These are phyloP conservation scores for Benincasa hispida DNA, from an alignment of 306 rosid species.

Conservation along the genomic window DNA sequence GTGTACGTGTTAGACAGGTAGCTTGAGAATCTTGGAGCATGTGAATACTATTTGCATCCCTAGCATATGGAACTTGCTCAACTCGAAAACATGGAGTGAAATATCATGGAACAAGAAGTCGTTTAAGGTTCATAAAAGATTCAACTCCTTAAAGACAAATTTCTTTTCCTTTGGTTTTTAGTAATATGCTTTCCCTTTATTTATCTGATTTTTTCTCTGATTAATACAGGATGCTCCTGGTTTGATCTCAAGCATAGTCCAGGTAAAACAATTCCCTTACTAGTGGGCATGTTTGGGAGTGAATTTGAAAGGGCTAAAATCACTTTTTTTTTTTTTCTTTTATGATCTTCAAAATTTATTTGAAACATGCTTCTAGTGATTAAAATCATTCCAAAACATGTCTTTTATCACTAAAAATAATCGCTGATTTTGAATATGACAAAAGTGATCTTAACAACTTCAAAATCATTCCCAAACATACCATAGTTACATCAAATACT, in stretches of 20 bases:
- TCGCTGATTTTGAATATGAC: too few relatives aligned
- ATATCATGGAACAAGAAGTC: slow-evolving; percentile 53
- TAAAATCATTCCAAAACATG: too few relatives aligned
- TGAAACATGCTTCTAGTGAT: too few relatives aligned
- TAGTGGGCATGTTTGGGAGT: background rate
- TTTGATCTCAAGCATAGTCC: slow-evolving; percentile 48
- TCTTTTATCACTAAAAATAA: too few relatives aligned
- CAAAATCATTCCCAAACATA: background rate
- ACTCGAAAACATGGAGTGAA: slow-evolving; percentile 48
- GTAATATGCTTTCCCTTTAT: background rate
- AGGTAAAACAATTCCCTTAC: slow-evolving; percentile 30
- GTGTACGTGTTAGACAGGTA: slow-evolving; percentile 29
- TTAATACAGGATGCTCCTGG: slow-evolving; percentile 59
- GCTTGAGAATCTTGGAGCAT: slow-evolving; percentile 75
- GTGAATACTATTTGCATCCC: slow-evolving; percentile 55
- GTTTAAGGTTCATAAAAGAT: slow-evolving; percentile 37
- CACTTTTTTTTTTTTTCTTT: too few relatives aligned
- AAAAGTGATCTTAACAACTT: too few relatives aligned
- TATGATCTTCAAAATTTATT: too few relatives aligned
- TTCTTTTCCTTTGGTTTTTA: background rate
- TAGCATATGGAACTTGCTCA: slow-evolving; percentile 44
- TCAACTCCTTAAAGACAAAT: background rate
- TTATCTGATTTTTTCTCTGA: slow-evolving; percentile 6
- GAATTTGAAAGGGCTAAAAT: background rate
- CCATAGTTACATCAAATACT: background rate